Evolutionary conservation across 352 stramenopile species (phyloP).

Genomic region (Detonula confervacea): DNA sequence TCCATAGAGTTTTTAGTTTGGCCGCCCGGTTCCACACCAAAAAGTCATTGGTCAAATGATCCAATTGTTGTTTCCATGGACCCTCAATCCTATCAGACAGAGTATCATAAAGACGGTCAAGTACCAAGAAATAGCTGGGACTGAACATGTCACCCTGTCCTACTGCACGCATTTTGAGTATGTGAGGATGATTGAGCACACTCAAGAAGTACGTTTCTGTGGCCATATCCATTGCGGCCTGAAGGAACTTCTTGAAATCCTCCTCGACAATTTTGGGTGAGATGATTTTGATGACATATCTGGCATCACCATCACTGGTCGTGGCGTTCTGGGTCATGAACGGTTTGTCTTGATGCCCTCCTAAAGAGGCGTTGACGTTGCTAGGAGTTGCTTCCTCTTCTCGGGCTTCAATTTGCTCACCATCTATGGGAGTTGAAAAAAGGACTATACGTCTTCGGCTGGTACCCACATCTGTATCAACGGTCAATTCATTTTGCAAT

Average conservation of each 20-base stretch:
- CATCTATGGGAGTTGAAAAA: slow-evolving; percentile 14
- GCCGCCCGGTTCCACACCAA: slow-evolving; percentile 28
- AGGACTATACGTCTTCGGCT: slow-evolving; percentile 16
- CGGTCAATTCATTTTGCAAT: neutral
- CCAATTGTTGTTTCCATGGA: slow-evolving; percentile 29
- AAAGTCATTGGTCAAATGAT: slow-evolving; percentile 32
- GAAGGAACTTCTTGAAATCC: slow-evolving; percentile 44
- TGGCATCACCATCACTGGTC: slow-evolving; percentile 12
- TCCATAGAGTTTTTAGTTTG: slow-evolving; percentile 36
- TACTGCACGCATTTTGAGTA: slow-evolving; percentile 66
- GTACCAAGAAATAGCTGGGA: slow-evolving; percentile 71
- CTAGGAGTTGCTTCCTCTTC: slow-evolving; percentile 1
- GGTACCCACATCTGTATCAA: neutral
- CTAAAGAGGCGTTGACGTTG: neutral
- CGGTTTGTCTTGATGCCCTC: slow-evolving; percentile 49
- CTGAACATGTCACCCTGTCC: slow-evolving; percentile 46
- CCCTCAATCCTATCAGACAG: slow-evolving; percentile 58
- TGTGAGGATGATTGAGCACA: slow-evolving; percentile 76
- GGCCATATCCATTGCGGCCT: slow-evolving; percentile 64
- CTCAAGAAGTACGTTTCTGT: slow-evolving; percentile 75
- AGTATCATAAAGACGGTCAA: slow-evolving; percentile 82
- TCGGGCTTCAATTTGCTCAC: neutral
- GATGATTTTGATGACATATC: slow-evolving; percentile 56
- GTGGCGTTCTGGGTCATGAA: slow-evolving; percentile 32
- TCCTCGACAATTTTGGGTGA: slow-evolving; percentile 29